phyloP scores from a whole-genome alignment of 257 asterid species.

The Rubia yunnanensis region DNA sequence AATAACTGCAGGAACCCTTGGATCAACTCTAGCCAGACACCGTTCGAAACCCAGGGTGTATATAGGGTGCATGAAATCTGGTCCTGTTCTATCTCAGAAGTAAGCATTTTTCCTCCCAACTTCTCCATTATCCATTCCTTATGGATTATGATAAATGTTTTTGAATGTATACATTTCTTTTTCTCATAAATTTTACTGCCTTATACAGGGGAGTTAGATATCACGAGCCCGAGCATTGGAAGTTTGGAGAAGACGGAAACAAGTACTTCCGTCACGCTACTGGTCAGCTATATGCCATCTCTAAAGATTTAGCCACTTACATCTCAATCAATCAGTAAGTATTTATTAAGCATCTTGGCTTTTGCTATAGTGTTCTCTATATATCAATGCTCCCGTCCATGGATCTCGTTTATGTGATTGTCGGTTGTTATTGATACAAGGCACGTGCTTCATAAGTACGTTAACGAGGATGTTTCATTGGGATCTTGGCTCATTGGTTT shows the following conservation, averaged over 20 bases:
- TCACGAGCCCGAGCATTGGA: constrained; percentile 95
- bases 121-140: neutral
- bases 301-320: constrained; percentile 80
- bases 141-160: neutral
- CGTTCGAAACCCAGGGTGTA: constrained; percentile 71
- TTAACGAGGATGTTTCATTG: constrained; percentile 81
- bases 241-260: constrained; percentile 87
- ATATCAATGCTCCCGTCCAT: neutral
- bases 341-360: constrained; percentile 29
- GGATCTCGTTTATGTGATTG: constrained; percentile 4
- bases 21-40: constrained; percentile 69
- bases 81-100: constrained; percentile 88
- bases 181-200: constrained; percentile 6
- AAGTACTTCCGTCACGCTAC: constrained; percentile 93
- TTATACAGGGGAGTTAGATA: constrained; percentile 73
- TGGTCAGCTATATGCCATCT: constrained; percentile 84
- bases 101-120: constrained; percentile 24
- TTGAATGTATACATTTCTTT: neutral
- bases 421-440: constrained; percentile 24
- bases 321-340: constrained; percentile 72
- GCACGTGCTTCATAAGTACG: constrained; percentile 70
- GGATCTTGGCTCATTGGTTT: constrained; percentile 93
- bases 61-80: constrained; percentile 96
- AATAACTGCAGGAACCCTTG: constrained; percentile 55
- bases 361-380: neutral